Evolutionary conservation across 805 yeast species (phyloP), one percentile per base, ranked within the genome.

Genomic region (Wickerhamiella occidentalis): DNA sequence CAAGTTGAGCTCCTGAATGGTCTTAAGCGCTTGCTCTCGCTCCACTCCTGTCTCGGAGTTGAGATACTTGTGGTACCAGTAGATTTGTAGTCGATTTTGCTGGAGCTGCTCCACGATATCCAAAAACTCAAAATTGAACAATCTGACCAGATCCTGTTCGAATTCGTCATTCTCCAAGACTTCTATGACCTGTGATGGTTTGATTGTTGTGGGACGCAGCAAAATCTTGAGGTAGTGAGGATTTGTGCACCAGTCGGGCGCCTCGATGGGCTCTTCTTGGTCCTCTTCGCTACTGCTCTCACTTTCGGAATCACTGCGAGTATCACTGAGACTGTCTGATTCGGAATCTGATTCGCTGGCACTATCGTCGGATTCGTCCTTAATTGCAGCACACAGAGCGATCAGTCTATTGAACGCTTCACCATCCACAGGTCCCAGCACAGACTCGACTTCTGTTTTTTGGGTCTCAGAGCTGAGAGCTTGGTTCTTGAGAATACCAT

Each of bases 1-100:
- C 48, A 12, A 50, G 21, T 43, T 38, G 43, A 13, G 33, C 19
- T 19, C 52, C 25, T 45, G 56, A 12, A 45, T 58, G 29, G 55
- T 51, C 7, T 63, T 63, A 2, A 70, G 41, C 3, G 80, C 50
- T 0, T 40, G 40, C 1, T 60, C 57, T 28, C 68, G 61, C 33
- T 73, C 72, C 3, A 65, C 71, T 18, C 64, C 63, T 2, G 60
- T 56, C 3, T 61, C 60, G 0, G 72, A 68, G 35, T 60, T 56
- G 1, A 72, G 61, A n/a, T 77, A 60, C 48, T 67, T 67, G 1
- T 76, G 66, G 30, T 79, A 77, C 74, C 78, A 82, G 3, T 73
- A 73, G 3, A 84, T 62, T 38, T 68, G 61, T 52, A 66, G 64
- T 45, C 80, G 61, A 57, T 85, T 80, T 22, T 68, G 66, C 11